Conservation (phyloP, 1,139 yeast genomes). For the Yamadazyma aaseri region DNA sequence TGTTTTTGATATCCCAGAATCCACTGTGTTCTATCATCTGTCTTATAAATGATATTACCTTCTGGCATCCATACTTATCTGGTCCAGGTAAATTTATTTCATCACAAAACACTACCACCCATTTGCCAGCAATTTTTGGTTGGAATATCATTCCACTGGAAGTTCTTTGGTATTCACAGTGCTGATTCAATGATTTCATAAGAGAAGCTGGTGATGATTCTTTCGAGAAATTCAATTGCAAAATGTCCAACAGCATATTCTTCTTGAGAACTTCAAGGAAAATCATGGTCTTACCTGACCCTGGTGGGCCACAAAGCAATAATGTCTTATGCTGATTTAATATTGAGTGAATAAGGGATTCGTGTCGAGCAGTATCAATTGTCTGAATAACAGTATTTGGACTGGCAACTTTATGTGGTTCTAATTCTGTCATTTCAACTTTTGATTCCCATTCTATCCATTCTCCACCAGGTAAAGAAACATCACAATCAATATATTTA, state of each 20-base stretch:
- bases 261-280: conserved; percentile 66
- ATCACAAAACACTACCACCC: conserved; percentile 88
- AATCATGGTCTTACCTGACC: conserved; percentile 96
- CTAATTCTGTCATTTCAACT: conserved; percentile 53
- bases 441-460: conserved; percentile 48
- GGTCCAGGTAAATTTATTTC: conserved; percentile 80
- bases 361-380: conserved; percentile 71
- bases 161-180: conserved; percentile 60
- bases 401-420: conserved; percentile 60
- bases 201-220: conserved; percentile 69
- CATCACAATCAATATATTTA: conserved; percentile 41
- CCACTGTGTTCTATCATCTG: conserved; percentile 75
- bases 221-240: conserved; percentile 79
- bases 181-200: conserved; percentile 66
- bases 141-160: conserved; percentile 51
- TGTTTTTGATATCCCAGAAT: conserved; percentile 66
- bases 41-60: conserved; percentile 70
- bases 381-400: conserved; percentile 78
- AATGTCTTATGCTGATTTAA: conserved; percentile 60
- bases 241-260: conserved; percentile 56
- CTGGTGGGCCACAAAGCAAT: conserved; percentile 94
- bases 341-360: conserved; percentile 55
- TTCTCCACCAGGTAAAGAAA: conserved; percentile 41
- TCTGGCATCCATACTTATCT: conserved; percentile 78
- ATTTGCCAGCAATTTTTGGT: conserved; percentile 64